Conservation (phyloP, 495 filamentous ascomycete species). For the Podospora anserina region DNA sequence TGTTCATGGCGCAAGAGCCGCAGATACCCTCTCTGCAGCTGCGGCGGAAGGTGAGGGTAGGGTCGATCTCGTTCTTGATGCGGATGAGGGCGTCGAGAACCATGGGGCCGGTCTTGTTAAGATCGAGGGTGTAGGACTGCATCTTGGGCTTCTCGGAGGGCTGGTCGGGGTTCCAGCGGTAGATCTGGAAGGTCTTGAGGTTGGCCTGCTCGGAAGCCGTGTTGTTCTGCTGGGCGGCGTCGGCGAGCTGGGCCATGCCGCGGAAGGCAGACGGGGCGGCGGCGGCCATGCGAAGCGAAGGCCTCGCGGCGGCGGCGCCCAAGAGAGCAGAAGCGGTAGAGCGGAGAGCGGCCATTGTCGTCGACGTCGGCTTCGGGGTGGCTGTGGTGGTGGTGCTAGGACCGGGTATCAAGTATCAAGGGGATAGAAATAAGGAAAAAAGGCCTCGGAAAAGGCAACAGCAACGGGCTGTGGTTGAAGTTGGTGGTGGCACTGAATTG, state of each 20-base stretch:
- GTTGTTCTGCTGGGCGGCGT: slow-evolving; percentile 37
- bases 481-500: slow-evolving; percentile 27
- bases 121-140: slow-evolving; percentile 88
- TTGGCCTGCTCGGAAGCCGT: slow-evolving; percentile 47
- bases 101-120: slow-evolving; percentile 99
- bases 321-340: slow-evolving; percentile 61
- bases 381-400: slow-evolving; percentile 1
- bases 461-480: slow-evolving; percentile 11
- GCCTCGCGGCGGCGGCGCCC: slow-evolving; percentile 47
- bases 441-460: slow-evolving; percentile 22
- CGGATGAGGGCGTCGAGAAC: slow-evolving; percentile 92
- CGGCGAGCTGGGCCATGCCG: slow-evolving; percentile 46
- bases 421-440: slow-evolving; percentile 18
- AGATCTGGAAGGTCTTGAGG: slow-evolving; percentile 95
- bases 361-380: slow-evolving; percentile 11
- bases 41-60: slow-evolving; percentile 90
- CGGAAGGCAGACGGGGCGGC: slow-evolving; percentile 36
- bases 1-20: slow-evolving; percentile 98
- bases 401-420: slow-evolving; percentile 8
- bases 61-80: slow-evolving; percentile 99
- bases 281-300: slow-evolving; percentile 45
- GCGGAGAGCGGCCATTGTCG: slow-evolving; percentile 75
- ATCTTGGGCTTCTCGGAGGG: slow-evolving; percentile 89
- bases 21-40: slow-evolving; percentile 98
- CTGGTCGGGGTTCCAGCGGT: slow-evolving; percentile 95